Evolutionary conservation across 164 flowering plant genomes (phyloP), one percentile per base, ranked within the genome.

Genomic region (Chimonanthus praecox): DNA sequence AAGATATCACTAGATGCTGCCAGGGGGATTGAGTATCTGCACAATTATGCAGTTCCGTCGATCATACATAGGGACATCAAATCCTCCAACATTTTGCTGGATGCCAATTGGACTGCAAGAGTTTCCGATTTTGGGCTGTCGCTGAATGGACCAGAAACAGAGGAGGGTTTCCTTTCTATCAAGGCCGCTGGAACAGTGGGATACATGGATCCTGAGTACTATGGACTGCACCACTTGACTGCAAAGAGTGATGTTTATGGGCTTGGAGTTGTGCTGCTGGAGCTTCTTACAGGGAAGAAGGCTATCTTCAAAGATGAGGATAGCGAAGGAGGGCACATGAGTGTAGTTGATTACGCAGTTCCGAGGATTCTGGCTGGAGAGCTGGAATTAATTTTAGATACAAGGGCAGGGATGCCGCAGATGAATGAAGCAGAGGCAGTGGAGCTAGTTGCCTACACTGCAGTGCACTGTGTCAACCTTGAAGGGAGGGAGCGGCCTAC

Each of bases 241-340:
- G 88, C 91, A 1, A 96, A 96, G 88, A 94, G 98, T 66, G 99
- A 96, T 79, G 99, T 96, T 0, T 94, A 96, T 60, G 97, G 99
- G 6, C 81, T 96, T 18, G 99, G 99, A 3, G 92, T 96, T 33
- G 98, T 94, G 44, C 62, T 96, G 67, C 78, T 96, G 21, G 99
- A 96, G 74, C 79, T 96, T 43, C 50, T 96, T 13, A 94, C 99
- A 0, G 99, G 99, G 58, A 92, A 82, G 80, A 82, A 90, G 75
- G 99, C 99, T 0, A 89, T 96, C 71, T 92, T 94, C 80, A 94
- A 83, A 84, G 74, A 69, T 9, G 90, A 75, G 3, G 89, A 81
- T 0, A 79, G 75, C 5, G 85, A 71, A n/a, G 89, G 86, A 15
- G 71, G 75, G 2, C 98, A 93, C 0, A 74, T 80, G 4, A 92